Evolutionary conservation across 805 yeast genomes (phyloP), one percentile per base, ranked within the genome.

Genomic region (Candida ipomoeae): DNA sequence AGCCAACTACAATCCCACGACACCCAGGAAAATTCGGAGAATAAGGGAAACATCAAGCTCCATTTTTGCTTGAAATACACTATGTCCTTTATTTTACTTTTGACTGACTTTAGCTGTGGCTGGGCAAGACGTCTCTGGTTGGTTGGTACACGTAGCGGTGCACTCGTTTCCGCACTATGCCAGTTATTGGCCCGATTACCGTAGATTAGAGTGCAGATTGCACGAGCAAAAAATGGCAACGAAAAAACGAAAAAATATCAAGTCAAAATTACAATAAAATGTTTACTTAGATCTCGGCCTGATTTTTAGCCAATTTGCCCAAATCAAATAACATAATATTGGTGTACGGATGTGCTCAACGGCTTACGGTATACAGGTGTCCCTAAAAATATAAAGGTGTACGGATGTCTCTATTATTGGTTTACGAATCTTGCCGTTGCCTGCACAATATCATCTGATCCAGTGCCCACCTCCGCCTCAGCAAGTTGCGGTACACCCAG

Each of bases 131-230:
- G 7, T 14, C 6, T n/a, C 6, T 39, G 10, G 41, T 13, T 29
- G 43, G 43, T 26, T 7, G 3, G 20, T n/a, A 14, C 34, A 40
- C 33, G 33, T 33, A 15, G 21, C 33, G 43, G 20, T 38, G 41
- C 29, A 38, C 15, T 38, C 26, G 40, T 11, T 14, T 21, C 31
- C 31, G 41, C 41, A 21, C 17, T 38, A 7, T 38, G 31, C 41
- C 29, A 13, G n/a, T 18, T 17, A 42, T 42, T 42, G 45, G 45
- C 45, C 32, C 37, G 45, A 42, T 42, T 42, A 33, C n/a, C 33
- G n/a, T 40, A 26, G 33, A 40, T 40, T 39, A 6, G 13, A 21
- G 11, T 39, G 31, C 41, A 21, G 26, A 10, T 26, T 26, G 4
- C 29, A 26, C 11, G 29, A 26, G 11, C 29, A 26, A 11, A 26